Percentiles rank a stretch among this genome's conserved stretches.
Conservation (phyloP, 2,329 filamentous ascomycete genomes). For the Teratosphaeria viscida region DNA sequence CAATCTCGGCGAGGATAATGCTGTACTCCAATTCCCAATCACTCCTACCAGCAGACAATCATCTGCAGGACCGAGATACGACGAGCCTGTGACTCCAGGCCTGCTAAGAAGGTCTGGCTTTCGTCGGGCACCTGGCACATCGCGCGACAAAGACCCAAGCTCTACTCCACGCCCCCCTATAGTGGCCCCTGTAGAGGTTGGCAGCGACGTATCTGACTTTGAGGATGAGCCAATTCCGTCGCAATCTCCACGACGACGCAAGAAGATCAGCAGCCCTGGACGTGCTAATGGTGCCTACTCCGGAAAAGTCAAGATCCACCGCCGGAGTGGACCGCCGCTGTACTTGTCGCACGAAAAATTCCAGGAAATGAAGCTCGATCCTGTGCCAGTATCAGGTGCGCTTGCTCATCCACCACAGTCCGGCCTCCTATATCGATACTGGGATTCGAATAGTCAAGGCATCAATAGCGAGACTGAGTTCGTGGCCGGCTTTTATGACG, state of each 20-base stretch:
- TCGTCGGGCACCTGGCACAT: not conserved
- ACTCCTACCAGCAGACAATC: not conserved
- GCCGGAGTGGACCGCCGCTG: not conserved
- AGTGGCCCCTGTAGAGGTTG: not conserved
- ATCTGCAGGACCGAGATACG: too few relatives aligned
- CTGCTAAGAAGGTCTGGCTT: not conserved
- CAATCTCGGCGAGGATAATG: too few relatives aligned
- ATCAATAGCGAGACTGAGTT: slow-evolving; percentile 1
- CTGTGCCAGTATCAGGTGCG: not conserved
- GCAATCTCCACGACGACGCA: not conserved
- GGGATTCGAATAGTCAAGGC: slow-evolving; percentile 2
- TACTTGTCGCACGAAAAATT: not conserved
- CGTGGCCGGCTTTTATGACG: slow-evolving; percentile 3
- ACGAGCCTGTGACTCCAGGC: too few relatives aligned
- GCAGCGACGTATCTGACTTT: not conserved
- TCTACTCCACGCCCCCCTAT: too few relatives aligned
- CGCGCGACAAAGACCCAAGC: too few relatives aligned
- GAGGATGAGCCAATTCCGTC: not conserved
- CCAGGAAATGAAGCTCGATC: not conserved
- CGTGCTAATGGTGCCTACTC: not conserved
- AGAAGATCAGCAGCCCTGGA: not conserved
- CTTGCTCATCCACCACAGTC: not conserved
- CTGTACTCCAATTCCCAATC: not conserved
- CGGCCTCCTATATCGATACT: slow-evolving; percentile 2
- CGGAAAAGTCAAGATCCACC: not conserved